Base-by-base conservation (phyloP, 2,329 filamentous ascomycete species). In the Cephalotrichum gorgonifer region DNA sequence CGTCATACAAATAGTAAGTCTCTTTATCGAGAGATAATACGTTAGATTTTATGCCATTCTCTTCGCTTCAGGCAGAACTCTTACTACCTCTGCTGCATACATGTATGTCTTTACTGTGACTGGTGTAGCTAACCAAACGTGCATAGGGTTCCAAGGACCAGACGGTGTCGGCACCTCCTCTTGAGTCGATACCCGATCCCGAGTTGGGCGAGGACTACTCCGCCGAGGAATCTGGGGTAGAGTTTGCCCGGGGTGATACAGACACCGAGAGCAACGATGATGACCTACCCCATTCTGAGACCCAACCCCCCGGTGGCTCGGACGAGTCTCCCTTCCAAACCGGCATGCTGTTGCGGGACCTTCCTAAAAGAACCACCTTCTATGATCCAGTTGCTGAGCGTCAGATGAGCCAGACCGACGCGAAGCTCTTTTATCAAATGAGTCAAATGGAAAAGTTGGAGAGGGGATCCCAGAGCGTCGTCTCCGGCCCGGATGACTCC, bases 371-470 rank as follows among this genome's bases (percentile, higher is more conserved):
- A 62, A 95, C 89, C 8, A 87, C 90, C 20, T 94, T 89, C 62
- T 96, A 95, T 68, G 90, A 96, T 65, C 88, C 91, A 60, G 85
- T 91, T 47, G 86, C 88, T 48, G 93, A 98, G 67, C 94, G 93
- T 59, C 87, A 91, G 60, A 86, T 95, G 81, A 94, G 85, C 60
- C 89, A 95, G 64, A 84, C 87, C 25, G 93, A 98, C 63, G 88
- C 91, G 52, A 97, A 95, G 66, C 77, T 96, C 54, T 95, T 97
- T 70, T 98, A 95, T 65, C 91, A 96, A 68, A 53, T 51, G 30
- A 49, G 47, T 23, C 47, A 43, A 14, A 15, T 20, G 20, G 47
- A 43, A 8, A 22, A n/a, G n/a, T 27, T 22, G n/a, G 25, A 20
- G 12, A 39, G 20, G 15, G 17, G 27, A 14, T 8, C 33, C 9